These are phyloP conservation scores for Monosporascus sp. DNA, from an alignment of 2,329 filamentous ascomycete genomes.

Conservation along the genomic window DNA sequence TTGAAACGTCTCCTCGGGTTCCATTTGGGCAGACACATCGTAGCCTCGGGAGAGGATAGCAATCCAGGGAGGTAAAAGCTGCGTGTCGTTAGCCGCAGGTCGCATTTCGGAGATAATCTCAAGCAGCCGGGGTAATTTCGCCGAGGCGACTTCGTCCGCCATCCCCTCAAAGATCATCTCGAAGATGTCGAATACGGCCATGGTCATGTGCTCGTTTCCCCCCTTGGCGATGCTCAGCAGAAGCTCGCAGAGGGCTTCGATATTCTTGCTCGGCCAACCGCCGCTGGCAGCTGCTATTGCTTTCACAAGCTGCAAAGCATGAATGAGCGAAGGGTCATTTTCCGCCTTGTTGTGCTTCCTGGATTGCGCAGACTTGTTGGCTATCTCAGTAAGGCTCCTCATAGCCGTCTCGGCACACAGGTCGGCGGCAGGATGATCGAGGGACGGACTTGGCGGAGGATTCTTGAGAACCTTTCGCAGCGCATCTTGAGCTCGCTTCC, in stretches of 20 bases:
- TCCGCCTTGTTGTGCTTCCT: slow-evolving; percentile 65
- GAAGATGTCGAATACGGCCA: slow-evolving; percentile 95
- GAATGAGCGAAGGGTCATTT: slow-evolving; percentile 81
- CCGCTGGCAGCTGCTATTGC: slow-evolving; percentile 80
- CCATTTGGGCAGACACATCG: slow-evolving; percentile 84
- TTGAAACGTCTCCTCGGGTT: slow-evolving; percentile 85
- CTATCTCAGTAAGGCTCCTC: slow-evolving; percentile 71
- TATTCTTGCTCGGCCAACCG: slow-evolving; percentile 95
- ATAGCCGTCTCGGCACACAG: slow-evolving; percentile 93
- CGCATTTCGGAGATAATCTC: slow-evolving; percentile 90
- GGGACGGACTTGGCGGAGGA: slow-evolving; percentile 81
- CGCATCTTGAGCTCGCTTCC: slow-evolving; percentile 88
- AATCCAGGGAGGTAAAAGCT: slow-evolving; percentile 93
- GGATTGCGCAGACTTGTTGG: slow-evolving; percentile 54
- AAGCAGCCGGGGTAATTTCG: slow-evolving; percentile 82
- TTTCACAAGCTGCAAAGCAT: slow-evolving; percentile 88
- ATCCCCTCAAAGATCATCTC: slow-evolving; percentile 94
- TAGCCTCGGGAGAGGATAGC: slow-evolving; percentile 92
- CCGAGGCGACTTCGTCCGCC: slow-evolving; percentile 76
- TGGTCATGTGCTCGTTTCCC: slow-evolving; percentile 91
- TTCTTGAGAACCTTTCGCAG: slow-evolving; percentile 76
- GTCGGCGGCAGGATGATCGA: slow-evolving; percentile 92
- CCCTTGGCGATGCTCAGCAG: slow-evolving; percentile 83
- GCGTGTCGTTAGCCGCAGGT: slow-evolving; percentile 87
- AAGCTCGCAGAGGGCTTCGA: slow-evolving; percentile 85